Conservation (phyloP, 306 rosid species). For the Trifolium dubium region DNA sequence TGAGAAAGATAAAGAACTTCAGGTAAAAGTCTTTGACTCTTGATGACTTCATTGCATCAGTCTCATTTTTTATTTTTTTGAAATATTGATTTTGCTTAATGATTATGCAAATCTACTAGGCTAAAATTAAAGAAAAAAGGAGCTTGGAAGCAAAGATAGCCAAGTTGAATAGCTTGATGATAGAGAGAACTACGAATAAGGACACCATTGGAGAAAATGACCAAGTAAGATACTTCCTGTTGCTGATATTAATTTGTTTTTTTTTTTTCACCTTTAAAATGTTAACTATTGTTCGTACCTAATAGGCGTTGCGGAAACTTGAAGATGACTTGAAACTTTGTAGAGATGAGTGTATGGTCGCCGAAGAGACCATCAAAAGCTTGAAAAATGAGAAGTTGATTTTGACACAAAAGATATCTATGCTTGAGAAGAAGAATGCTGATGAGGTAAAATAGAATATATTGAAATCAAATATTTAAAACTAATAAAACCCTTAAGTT, state of each 20-base stretch:
- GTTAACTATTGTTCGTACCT: slow-evolving; percentile 23
- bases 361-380: slow-evolving; percentile 70
- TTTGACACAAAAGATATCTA: slow-evolving; percentile 62
- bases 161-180: slow-evolving; percentile 59
- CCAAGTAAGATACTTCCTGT: slow-evolving; percentile 55
- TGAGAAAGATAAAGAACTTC: slow-evolving; percentile 77
- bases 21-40: slow-evolving; percentile 56
- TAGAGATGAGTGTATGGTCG: slow-evolving; percentile 60
- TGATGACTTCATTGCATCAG: slow-evolving; percentile 13
- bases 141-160: slow-evolving; percentile 70
- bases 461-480: slow-evolving; percentile 30
- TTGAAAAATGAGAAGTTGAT: slow-evolving; percentile 61
- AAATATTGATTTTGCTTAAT: slow-evolving; percentile 8
- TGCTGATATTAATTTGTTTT: slow-evolving; percentile 34
- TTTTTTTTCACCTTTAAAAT: slow-evolving; percentile 30
- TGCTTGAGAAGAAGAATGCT: slow-evolving; percentile 63
- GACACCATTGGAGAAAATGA: slow-evolving; percentile 57
- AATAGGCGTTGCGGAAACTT: slow-evolving; percentile 62
- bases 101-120: slow-evolving; percentile 57
- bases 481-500: slow-evolving; percentile 26
- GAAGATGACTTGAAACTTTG: slow-evolving; percentile 72
- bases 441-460: slow-evolving; percentile 62
- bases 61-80: slow-evolving; percentile 14
- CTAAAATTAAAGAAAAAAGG: slow-evolving; percentile 64
- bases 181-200: slow-evolving; percentile 57